Base-by-base conservation (phyloP, 2,329 filamentous ascomycete species). In the Fusarium sp. region DNA sequence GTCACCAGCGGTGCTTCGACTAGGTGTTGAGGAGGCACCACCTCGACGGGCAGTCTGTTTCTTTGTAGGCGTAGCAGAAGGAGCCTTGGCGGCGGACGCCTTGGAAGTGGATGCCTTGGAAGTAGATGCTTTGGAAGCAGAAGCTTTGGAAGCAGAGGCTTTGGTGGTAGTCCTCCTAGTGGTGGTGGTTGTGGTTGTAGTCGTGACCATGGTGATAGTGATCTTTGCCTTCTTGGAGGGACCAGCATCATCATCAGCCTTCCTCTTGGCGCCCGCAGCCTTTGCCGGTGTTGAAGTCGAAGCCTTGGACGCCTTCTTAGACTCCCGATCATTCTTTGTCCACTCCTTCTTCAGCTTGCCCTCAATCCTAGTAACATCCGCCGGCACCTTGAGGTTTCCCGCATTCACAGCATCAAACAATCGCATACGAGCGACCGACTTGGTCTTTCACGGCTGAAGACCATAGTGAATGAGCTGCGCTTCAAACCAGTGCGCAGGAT, bases 391-490 rank as follows among this genome's bases (percentile, higher is more conserved):
- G 6, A 92, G 78, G 3, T 80, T 81, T 1, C 84, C 85, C 3
- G 79, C 80, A 38, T 86, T 88, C 67, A 91, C 77, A 9, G 89
- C 89, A 71, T 90, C 87, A n/a, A 88, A 84, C 18, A 93, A 80
- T 3, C 90, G 83, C 82, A 90, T 87, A 65, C 89, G 89, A 11
- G 90, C 89, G 0, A 86, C 85, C 24, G 88, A 85, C 80, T 92
- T 92, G 52, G 85, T 85, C 75, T 89, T 90, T 20, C 88, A 89
- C 0, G 85, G 84, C 8, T 82, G 83, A 0, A 92, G 83, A 1
- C 89, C 90, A 80, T 92, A 92, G 80, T 92, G 90, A 5, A 90
- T 80, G 13, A 92, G 84, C 71, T 92, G 89, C 0, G 90, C 89
- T 70, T 90, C 86, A 67, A 90, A 92, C 87, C 87, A 92, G 71